A percentile compares a stretch with the other conserved stretches of the same genome.
phyloP scores from a whole-genome alignment of 2,329 filamentous ascomycete genomes.

The Colletotrichum sp. region DNA sequence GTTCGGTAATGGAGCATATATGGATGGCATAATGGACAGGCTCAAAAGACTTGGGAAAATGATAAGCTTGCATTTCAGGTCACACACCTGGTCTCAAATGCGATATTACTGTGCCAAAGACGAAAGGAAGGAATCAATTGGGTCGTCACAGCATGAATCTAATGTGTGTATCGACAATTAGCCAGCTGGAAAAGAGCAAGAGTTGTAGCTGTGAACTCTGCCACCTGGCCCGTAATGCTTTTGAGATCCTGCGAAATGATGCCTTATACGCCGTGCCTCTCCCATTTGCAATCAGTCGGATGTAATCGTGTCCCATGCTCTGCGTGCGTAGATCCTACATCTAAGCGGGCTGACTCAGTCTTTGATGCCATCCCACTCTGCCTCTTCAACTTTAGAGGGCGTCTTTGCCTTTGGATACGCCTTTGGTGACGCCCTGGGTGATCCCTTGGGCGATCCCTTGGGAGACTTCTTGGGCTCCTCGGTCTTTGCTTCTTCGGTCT shows the following conservation, averaged over 20 bases:
- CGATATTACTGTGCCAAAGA: not conserved
- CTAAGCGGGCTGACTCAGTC: slow-evolving; percentile 3
- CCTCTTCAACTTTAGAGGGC: slow-evolving; percentile 12
- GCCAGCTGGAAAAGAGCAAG: not conserved
- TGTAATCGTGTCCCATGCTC: not conserved
- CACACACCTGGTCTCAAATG: not conserved
- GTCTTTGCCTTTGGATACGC: slow-evolving; percentile 12
- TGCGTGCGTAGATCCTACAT: not conserved
- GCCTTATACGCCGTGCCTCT: slow-evolving; percentile 12
- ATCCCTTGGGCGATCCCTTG: not conserved
- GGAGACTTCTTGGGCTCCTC: not conserved
- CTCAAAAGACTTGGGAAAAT: not conserved
- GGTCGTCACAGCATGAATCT: not conserved
- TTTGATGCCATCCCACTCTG: slow-evolving; percentile 24
- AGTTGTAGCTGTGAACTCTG: not conserved
- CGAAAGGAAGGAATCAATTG: not conserved
- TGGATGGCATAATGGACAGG: not conserved
- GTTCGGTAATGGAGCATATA: not conserved
- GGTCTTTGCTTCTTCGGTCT: not conserved
- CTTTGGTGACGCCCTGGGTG: slow-evolving; percentile 1
- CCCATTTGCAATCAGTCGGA: not conserved
- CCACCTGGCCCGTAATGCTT: not conserved
- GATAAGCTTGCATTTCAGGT: not conserved
- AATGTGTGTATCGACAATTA: not conserved
- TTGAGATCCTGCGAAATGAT: not conserved